Percentiles rank a stretch among this genome's conserved stretches.
These are phyloP conservation scores for Clitopilus hobsonii DNA, from an alignment of 768 basidiomycete genomes.

Conservation along the genomic window DNA sequence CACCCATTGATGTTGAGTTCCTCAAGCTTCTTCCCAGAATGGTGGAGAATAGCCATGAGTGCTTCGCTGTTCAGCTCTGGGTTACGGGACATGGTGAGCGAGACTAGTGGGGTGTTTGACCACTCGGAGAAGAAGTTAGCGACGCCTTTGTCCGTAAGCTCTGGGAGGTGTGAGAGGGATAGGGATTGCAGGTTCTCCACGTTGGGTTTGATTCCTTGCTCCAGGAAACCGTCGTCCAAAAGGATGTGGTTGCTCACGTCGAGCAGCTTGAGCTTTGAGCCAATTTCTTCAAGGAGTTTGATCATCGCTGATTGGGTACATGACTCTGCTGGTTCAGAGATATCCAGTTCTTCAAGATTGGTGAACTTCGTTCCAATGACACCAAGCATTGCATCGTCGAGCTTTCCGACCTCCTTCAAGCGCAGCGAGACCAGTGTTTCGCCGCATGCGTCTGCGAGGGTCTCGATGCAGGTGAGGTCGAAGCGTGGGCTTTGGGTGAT, in stretches of 20 bases:
- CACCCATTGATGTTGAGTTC: constrained; percentile 74
- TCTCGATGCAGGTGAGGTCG: constrained; percentile 58
- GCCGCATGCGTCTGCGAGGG: constrained; percentile 51
- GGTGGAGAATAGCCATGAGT: constrained; percentile 57
- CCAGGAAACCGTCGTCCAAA: constrained; percentile 58
- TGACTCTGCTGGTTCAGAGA: constrained; percentile 56
- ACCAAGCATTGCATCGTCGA: constrained; percentile 62
- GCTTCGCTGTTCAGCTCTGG: constrained; percentile 45
- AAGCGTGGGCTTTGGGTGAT: constrained; percentile 88
- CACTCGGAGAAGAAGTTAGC: constrained; percentile 63
- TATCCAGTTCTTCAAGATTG: constrained; percentile 55
- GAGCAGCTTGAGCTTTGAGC: constrained; percentile 51
- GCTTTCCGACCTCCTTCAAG: constrained; percentile 70
- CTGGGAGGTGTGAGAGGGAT: constrained; percentile 46
- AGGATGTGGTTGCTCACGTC: constrained; percentile 67
- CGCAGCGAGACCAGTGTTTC: constrained; percentile 60
- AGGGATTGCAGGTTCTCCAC: constrained; percentile 46
- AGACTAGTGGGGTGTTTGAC: constrained; percentile 44
- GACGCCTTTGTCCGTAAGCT: constrained; percentile 69
- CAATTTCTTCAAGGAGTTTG: constrained; percentile 49
- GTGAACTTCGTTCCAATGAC: constrained; percentile 29
- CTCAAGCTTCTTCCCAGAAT: constrained; percentile 57
- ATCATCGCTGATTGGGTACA: constrained; percentile 55
- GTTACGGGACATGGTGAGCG: constrained; percentile 64
- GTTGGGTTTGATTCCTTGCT: constrained; percentile 52